phyloP scores from a whole-genome alignment of 2,329 filamentous ascomycete genomes.

The Xylariaceae sp. region DNA sequence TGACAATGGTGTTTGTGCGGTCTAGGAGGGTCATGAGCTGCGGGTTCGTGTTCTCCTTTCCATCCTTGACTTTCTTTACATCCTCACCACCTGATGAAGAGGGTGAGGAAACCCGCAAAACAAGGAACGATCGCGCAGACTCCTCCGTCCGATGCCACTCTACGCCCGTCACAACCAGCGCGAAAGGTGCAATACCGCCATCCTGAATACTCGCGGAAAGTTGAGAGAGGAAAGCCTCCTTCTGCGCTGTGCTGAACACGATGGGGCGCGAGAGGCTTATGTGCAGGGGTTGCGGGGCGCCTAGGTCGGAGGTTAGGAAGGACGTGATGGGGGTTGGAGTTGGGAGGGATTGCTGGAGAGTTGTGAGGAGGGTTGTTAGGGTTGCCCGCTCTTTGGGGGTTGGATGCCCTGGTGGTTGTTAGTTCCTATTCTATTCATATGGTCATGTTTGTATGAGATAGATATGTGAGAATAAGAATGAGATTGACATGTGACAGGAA shows the following conservation, averaged over 20 bases:
- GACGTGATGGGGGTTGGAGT: slow-evolving; percentile 48
- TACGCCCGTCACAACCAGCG: slow-evolving; percentile 37
- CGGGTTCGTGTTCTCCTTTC: slow-evolving; percentile 34
- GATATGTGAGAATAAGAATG: too few relatives aligned
- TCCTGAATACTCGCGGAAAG: slow-evolving; percentile 38
- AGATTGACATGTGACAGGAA: too few relatives aligned
- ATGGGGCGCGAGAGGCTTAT: slow-evolving; percentile 85
- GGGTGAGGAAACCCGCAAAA: slow-evolving; percentile 52
- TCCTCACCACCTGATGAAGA: slow-evolving; percentile 8
- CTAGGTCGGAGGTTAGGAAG: slow-evolving; percentile 72
- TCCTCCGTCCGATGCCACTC: slow-evolving; percentile 50
- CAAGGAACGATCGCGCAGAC: slow-evolving; percentile 75
- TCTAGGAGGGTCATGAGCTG: slow-evolving; percentile 58
- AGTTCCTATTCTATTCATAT: background rate
- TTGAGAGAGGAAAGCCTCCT: slow-evolving; percentile 58
- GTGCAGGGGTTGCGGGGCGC: slow-evolving; percentile 74
- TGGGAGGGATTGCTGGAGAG: slow-evolving; percentile 32
- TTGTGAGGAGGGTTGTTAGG: slow-evolving; percentile 41
- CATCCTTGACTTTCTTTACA: too few relatives aligned
- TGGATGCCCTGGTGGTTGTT: slow-evolving; percentile 26
- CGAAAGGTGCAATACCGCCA: slow-evolving; percentile 38
- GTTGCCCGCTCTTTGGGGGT: slow-evolving; percentile 39
- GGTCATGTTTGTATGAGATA: background rate
- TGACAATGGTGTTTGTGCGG: slow-evolving; percentile 60
- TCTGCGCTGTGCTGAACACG: slow-evolving; percentile 65